These are phyloP conservation scores for Amaranthus tricolor DNA, from an alignment of 179 eudicot species.

Conservation along the genomic window DNA sequence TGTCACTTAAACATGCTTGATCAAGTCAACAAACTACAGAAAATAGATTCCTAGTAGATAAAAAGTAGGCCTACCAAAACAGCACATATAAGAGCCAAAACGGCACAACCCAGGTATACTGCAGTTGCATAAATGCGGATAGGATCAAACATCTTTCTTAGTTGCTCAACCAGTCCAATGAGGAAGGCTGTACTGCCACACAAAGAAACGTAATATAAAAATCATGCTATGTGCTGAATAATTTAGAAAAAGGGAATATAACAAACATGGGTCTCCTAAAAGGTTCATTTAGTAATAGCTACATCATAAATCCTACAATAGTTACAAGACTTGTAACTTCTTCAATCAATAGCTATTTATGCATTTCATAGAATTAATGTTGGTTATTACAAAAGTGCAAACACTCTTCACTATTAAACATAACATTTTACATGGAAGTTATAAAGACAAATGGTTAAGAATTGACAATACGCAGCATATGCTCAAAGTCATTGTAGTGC, in stretches of 20 bases:
- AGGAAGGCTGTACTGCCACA: conserved; percentile 96
- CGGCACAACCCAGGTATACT: conserved; percentile 69
- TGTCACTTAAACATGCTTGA: not conserved
- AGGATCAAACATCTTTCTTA: conserved; percentile 90
- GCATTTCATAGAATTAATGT: not conserved
- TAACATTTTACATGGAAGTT: not conserved
- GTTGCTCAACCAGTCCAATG: conserved; percentile 72
- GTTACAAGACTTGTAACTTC: not conserved
- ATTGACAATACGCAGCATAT: too few species aligned
- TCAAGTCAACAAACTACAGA: conserved; percentile 3
- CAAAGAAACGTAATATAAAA: conserved; percentile 22
- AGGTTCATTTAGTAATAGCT: not conserved
- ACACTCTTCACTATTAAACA: not conserved
- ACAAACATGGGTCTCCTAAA: not conserved
- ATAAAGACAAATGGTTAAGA: too few species aligned
- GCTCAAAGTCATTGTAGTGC: too few species aligned
- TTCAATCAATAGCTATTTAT: not conserved
- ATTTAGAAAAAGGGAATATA: not conserved
- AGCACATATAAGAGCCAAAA: conserved; percentile 75
- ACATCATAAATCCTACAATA: not conserved
- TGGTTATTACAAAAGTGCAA: conserved; percentile 2
- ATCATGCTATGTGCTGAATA: not conserved
- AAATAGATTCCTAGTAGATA: not conserved
- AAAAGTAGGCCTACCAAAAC: conserved; percentile 51
- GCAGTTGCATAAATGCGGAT: conserved; percentile 81